Evolutionary conservation across 306 rosid species (phyloP).

Genomic region (Cyamopsis tetragonoloba): DNA sequence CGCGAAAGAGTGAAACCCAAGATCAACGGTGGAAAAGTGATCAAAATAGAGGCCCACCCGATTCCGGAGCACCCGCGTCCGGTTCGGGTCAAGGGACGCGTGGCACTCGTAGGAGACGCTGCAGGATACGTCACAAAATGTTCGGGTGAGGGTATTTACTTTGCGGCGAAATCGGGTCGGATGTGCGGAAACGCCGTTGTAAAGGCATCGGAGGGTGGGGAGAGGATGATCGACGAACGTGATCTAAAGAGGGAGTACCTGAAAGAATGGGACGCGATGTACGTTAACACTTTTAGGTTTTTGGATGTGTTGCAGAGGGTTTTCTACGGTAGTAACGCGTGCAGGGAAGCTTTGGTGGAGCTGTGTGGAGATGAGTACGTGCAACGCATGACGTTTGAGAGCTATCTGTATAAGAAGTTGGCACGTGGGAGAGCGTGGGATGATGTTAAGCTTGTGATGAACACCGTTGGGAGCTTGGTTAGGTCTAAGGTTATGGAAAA

Average conservation of each 20-base stretch:
- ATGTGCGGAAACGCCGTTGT: constrained; percentile 74
- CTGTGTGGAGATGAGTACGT: constrained; percentile 88
- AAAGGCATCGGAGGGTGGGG: constrained; percentile 69
- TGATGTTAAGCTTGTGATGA: constrained; percentile 58
- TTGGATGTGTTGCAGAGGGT: constrained; percentile 83
- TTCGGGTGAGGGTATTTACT: constrained; percentile 88
- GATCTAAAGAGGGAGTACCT: constrained; percentile 83
- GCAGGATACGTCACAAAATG: constrained; percentile 87
- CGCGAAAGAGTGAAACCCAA: constrained; percentile 52
- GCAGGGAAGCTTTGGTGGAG: constrained; percentile 91
- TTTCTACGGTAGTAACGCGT: constrained; percentile 66
- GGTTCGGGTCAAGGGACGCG: constrained; percentile 59
- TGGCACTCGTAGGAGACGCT: constrained; percentile 85
- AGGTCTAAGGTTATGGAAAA: constrained; percentile 45
- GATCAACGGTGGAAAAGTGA: constrained; percentile 67
- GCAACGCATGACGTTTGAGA: constrained; percentile 87
- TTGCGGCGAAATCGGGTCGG: constrained; percentile 78
- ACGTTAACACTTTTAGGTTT: constrained; percentile 50
- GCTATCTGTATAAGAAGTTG: constrained; percentile 74
- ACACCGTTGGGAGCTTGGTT: constrained; percentile 62
- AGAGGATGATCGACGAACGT: constrained; percentile 48
- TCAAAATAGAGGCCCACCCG: constrained; percentile 89
- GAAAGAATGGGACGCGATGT: constrained; percentile 66
- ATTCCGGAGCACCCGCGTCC: constrained; percentile 90
- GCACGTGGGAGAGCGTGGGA: constrained; percentile 56